Conservation (phyloP, 1,284 basidiomycete genomes). For the Flammula alnicola region DNA sequence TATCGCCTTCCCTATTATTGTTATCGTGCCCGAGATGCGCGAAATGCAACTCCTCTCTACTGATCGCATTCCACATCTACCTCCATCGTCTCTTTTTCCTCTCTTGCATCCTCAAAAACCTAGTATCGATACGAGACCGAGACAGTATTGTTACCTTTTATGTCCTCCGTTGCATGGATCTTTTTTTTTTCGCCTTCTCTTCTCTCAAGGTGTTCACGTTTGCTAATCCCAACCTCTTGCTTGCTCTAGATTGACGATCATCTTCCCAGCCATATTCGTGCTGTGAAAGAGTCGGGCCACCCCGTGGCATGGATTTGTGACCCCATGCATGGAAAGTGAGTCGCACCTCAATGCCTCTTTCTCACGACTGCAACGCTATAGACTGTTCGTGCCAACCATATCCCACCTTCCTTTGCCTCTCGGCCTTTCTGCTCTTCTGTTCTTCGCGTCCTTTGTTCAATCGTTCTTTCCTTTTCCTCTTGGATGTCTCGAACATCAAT, state of each 20-base stretch:
- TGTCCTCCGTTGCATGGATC: neutral
- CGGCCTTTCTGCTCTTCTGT: no score
- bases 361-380: neutral
- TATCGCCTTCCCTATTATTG: no score
- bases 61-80: no score
- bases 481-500: no score
- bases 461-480: no score
- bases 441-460: no score
- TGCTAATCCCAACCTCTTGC: slow-evolving; percentile 1
- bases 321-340: slow-evolving; percentile 96
- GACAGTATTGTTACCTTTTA: neutral
- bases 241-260: slow-evolving; percentile 68
- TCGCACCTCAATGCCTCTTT: slow-evolving; percentile 12
- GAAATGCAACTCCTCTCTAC: no score
- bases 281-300: slow-evolving; percentile 82
- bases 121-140: no score
- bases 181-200: neutral
- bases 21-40: no score
- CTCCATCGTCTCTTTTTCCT: no score
- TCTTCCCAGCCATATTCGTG: slow-evolving; percentile 84
- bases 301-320: slow-evolving; percentile 95
- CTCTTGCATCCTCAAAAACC: no score
- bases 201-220: neutral
- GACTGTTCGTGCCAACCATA: neutral
- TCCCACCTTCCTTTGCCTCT: no score